phyloP scores from a whole-genome alignment of 2,329 filamentous ascomycete species.

The Eutypa lata region DNA sequence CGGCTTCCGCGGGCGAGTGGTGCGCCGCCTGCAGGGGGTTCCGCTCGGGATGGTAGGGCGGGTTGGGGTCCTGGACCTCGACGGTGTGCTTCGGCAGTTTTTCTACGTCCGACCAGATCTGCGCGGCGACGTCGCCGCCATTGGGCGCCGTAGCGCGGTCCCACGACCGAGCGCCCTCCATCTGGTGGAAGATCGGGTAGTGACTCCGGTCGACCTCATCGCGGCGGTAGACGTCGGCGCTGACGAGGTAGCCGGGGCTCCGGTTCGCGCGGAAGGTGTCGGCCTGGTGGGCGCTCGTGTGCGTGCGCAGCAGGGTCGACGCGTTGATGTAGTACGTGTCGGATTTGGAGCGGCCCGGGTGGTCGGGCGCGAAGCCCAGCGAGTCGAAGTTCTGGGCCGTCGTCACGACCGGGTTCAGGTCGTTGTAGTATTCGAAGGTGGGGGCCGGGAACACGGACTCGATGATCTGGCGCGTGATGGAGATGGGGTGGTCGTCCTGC shows the following conservation, averaged over 20 bases:
- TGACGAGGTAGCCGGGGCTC: slow-evolving; percentile 81
- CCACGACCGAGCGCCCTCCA: slow-evolving; percentile 94
- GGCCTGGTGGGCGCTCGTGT: slow-evolving; percentile 91
- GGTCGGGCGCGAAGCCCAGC: slow-evolving; percentile 84
- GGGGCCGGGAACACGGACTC: slow-evolving; percentile 79
- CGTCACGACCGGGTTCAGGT: slow-evolving; percentile 78
- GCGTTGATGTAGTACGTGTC: slow-evolving; percentile 96
- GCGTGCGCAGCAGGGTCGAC: slow-evolving; percentile 80
- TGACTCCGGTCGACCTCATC: slow-evolving; percentile 94
- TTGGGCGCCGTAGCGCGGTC: slow-evolving; percentile 60
- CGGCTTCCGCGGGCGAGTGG: slow-evolving; percentile 73
- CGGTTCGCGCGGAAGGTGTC: slow-evolving; percentile 72
- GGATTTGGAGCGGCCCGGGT: slow-evolving; percentile 80
- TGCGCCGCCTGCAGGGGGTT: slow-evolving; percentile 77
- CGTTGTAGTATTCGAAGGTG: slow-evolving; percentile 73
- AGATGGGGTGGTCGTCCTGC: slow-evolving; percentile 84
- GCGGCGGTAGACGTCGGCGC: slow-evolving; percentile 90
- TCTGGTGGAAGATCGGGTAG: slow-evolving; percentile 97
- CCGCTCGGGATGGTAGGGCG: slow-evolving; percentile 69
- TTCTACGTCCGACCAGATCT: slow-evolving; percentile 68
- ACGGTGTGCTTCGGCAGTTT: slow-evolving; percentile 71
- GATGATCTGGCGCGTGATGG: slow-evolving; percentile 88
- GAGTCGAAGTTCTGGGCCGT: slow-evolving; percentile 92
- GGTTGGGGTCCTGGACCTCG: slow-evolving; percentile 79
- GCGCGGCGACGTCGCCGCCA: slow-evolving; percentile 57